A percentile compares a stretch with the other conserved stretches of the same genome.
phyloP scores from a whole-genome alignment of 805 yeast genomes.

The Lipomyces sp. region DNA sequence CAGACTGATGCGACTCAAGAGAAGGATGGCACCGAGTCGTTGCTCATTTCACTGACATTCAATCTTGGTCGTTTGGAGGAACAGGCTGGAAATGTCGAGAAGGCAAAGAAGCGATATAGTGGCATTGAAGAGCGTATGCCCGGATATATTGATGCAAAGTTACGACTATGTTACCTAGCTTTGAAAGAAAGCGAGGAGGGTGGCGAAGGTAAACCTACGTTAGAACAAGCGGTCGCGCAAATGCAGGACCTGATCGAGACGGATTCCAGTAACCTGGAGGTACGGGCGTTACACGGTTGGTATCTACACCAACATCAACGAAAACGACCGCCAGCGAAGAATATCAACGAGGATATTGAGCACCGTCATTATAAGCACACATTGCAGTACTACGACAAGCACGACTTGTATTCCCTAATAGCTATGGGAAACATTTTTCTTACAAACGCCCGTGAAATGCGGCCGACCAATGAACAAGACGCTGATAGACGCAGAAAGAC shows the following conservation, averaged over 20 bases:
- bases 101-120: slow-evolving; percentile 56
- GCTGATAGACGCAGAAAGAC: slow-evolving; percentile 69
- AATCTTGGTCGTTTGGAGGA: slow-evolving; percentile 81
- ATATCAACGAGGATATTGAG: slow-evolving; percentile 65
- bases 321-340: slow-evolving; percentile 44
- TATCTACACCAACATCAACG: slow-evolving; percentile 55
- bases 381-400: slow-evolving; percentile 73
- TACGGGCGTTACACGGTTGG: slow-evolving; percentile 94
- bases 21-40: slow-evolving; percentile 42
- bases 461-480: slow-evolving; percentile 54
- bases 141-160: slow-evolving; percentile 71
- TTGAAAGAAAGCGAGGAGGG: slow-evolving; percentile 52
- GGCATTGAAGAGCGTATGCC: slow-evolving; percentile 66
- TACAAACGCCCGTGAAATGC: slow-evolving; percentile 74
- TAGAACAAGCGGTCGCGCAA: slow-evolving; percentile 49
- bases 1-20: slow-evolving; percentile 29
- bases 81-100: slow-evolving; percentile 47
- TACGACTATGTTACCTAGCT: slow-evolving; percentile 69
- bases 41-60: slow-evolving; percentile 56
- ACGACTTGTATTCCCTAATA: slow-evolving; percentile 85
- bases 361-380: slow-evolving; percentile 84
- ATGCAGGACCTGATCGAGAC: slow-evolving; percentile 60
- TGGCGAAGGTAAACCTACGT: slow-evolving; percentile 19
- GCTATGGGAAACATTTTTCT: slow-evolving; percentile 90
- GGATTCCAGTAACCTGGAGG: slow-evolving; percentile 70